Percentiles rank a stretch among this genome's conserved stretches.
phyloP scores from a whole-genome alignment of 305 asterid species.

The Caryopteris hybrid region DNA sequence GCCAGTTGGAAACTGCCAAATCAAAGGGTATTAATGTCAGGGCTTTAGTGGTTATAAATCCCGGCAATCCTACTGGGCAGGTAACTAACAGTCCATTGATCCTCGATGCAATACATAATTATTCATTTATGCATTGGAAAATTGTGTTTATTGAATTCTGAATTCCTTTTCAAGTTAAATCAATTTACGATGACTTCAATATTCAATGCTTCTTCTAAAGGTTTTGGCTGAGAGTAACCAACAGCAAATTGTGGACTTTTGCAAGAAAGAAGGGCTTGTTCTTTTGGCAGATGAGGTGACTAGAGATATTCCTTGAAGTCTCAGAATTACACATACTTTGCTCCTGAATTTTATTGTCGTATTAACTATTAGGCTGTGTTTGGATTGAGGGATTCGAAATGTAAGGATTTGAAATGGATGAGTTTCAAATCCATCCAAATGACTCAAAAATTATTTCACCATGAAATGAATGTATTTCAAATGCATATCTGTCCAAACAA shows the following conservation, averaged over 20 bases:
- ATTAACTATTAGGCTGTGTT: background rate
- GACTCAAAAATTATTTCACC: too few species aligned
- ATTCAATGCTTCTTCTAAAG: slow-evolving; percentile 28
- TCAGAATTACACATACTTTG: background rate
- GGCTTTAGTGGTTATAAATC: slow-evolving; percentile 91
- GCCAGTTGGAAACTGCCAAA: slow-evolving; percentile 67
- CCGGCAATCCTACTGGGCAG: slow-evolving; percentile 95
- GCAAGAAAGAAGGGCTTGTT: slow-evolving; percentile 88
- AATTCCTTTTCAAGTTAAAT: background rate
- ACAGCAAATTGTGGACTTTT: slow-evolving; percentile 73
- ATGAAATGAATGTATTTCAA: background rate
- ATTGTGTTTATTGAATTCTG: background rate
- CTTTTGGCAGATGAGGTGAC: slow-evolving; percentile 89
- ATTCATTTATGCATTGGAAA: background rate
- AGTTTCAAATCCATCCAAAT: too few species aligned
- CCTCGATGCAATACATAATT: background rate
- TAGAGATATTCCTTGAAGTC: background rate
- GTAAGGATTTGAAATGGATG: too few species aligned
- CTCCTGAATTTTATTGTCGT: background rate
- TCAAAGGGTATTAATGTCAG: slow-evolving; percentile 60
- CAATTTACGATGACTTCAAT: slow-evolving; percentile 9
- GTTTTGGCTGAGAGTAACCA: slow-evolving; percentile 81
- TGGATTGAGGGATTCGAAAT: background rate
- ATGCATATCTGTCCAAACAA: background rate
- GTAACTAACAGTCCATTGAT: slow-evolving; percentile 26